Conservation (phyloP, 129 eudicot genomes). For the Smallanthus sonchifolius region DNA sequence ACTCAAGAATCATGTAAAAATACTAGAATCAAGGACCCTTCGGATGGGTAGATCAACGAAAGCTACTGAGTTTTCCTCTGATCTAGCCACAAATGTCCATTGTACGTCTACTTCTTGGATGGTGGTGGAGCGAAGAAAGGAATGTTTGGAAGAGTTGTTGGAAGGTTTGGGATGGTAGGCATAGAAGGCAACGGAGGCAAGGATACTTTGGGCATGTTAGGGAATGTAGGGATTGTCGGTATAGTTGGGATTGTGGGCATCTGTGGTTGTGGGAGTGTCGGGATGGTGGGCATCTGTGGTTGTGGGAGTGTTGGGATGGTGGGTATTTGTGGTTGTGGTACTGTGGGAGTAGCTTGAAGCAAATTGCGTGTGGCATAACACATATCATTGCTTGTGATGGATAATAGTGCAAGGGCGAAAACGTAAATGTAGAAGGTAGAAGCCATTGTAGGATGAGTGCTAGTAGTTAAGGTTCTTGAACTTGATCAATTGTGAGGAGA, state of each 20-base stretch:
- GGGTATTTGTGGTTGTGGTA: conserved; percentile 25
- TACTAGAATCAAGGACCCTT: no score
- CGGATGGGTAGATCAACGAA: not conserved
- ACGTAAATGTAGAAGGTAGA: conserved; percentile 9
- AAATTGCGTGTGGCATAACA: conserved; percentile 28
- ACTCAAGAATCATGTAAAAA: no score
- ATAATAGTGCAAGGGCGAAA: conserved; percentile 6
- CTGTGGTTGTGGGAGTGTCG: not conserved
- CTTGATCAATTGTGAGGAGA: no score
- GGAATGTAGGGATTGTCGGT: not conserved
- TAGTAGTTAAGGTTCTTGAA: no score
- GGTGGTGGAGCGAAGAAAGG: conserved; percentile 24
- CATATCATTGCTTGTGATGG: not conserved
- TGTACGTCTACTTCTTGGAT: not conserved
- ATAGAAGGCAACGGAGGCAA: conserved; percentile 16
- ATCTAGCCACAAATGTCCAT: not conserved
- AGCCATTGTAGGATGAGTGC: not conserved
- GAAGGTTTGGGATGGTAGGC: conserved; percentile 21
- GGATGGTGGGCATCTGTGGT: conserved; percentile 20
- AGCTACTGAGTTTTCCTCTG: no score
- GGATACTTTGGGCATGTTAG: conserved; percentile 13
- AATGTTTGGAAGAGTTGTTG: conserved; percentile 16
- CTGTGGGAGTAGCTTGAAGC: conserved; percentile 17
- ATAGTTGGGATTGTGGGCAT: conserved; percentile 10
- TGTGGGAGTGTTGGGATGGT: conserved; percentile 16